Percentiles rank a stretch among this genome's conserved stretches.
Evolutionary conservation across 306 rosid genomes (phyloP).

Genomic region (Prunus dulcis): DNA sequence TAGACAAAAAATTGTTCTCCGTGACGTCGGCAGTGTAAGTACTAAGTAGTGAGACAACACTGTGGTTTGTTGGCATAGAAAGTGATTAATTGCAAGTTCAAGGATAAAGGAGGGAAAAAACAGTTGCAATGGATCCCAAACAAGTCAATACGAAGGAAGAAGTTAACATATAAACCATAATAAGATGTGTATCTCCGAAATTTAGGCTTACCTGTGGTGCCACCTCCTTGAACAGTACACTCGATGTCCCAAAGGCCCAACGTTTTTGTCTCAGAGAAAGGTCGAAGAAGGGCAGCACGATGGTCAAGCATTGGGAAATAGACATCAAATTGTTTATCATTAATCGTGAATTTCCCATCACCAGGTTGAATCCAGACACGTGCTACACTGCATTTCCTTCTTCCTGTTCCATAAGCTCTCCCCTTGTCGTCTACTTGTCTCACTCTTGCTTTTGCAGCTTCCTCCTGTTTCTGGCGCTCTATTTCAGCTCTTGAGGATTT

Average conservation of each 20-base stretch:
- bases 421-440: constrained; percentile 85
- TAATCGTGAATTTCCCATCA: constrained; percentile 67
- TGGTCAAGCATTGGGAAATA: constrained; percentile 95
- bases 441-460: constrained; percentile 82
- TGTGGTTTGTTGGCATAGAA: background rate
- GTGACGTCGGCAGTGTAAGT: background rate
- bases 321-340: constrained; percentile 80
- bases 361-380: constrained; percentile 97
- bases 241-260: constrained; percentile 87
- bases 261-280: constrained; percentile 91
- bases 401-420: constrained; percentile 92
- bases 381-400: constrained; percentile 96
- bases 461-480: constrained; percentile 93
- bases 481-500: constrained; percentile 74
- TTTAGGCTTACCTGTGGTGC: constrained; percentile 60
- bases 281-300: constrained; percentile 91
- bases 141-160: background rate
- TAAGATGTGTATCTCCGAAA: background rate
- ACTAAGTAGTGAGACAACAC: background rate
- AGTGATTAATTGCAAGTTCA: background rate
- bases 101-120: background rate
- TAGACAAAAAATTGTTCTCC: background rate
- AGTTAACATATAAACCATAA: background rate
- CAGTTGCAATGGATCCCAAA: background rate
- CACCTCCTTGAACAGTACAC: constrained; percentile 94